Evolutionary conservation across 805 yeast genomes (phyloP), one percentile per base, ranked within the genome.

Genomic region (Ogataea neopini): DNA sequence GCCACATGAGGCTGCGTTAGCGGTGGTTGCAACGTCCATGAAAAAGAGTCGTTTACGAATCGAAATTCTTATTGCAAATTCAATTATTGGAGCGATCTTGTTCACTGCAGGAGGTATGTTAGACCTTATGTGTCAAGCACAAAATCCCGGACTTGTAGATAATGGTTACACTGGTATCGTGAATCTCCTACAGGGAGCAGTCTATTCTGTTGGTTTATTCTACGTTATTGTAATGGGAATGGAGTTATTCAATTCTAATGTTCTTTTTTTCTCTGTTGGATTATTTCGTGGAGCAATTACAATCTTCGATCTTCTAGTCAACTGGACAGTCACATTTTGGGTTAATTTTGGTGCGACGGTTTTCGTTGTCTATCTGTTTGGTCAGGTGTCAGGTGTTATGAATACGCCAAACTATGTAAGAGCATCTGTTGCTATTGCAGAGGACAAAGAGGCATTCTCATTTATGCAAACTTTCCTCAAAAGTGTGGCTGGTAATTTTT

Each of bases 1-100:
- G 3, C 87, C 92, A 6, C 83, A 86, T 66, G 95, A 87, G 58
- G 83, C 92, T 2, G 94, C 94, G 0, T 65, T 87, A 43, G 94
- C 95, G 0, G 84, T 86, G 34, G 92, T 86, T 15, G 95, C 95
- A 7, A 87, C 94, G 0, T 74, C 89, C 2, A 86, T 86, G 94
- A 87, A 87, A 64, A 87, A 87, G 59, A 77, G 91, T 3, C 73
- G 95, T 63, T 73, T 85, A 23, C 74, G 80, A 52, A 54, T 81
- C 4, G 84, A 82, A 48, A 74, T 83, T 1, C 61, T 87, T n/a
- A 53, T 80, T 0, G 58, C 86, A 17, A 85, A 85, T 60, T 80
- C 90, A 0, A 62, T 86, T 4, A 68, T 84, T 50, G 95, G 90
- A 3, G 94, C 89, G 0, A 53, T 84, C 1, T 62, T 87, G 3